Base-by-base conservation (phyloP, 129 eudicot species). In the Glebionis coronaria region DNA sequence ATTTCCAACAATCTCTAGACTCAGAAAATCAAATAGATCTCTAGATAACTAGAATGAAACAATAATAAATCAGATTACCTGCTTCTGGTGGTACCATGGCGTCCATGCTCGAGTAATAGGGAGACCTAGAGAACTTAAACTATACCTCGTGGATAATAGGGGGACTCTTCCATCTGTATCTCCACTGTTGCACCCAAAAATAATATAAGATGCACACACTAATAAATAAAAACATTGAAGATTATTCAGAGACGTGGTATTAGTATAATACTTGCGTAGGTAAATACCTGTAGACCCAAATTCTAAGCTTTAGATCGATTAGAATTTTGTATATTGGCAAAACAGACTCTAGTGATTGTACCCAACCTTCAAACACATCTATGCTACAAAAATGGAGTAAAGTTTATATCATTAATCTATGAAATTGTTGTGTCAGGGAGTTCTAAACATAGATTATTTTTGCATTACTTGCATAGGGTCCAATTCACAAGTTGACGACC, bases 131-230 rank as follows among this genome's bases (percentile, higher is more conserved):
- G 90, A 70, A 69, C 81, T 90, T 70, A 90, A 56, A 75, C 97
- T 90, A 72, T 90, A 90, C 73, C 92, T 84, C 27, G 97, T 90
- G 25, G 97, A 84, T 76, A 90, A 60, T 3, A 90, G 89, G 5
- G 97, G 95, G 38, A 90, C 92, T 79, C 95, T 84, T 62, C 97
- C 97, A 60, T 90, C 97, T 7, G 97, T 90, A 73, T 90, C 97
- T 52, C 97, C 95, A 55, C 97, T 90, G 79, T 58, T 28, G 28
- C 46, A 23, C 56, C 63, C 57, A 56, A 67, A 13, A 31, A 2
- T 49, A 16, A 49, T 49, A 49, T 49, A 21, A 14, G 14, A 13
- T 57, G 29, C 25, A 23, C 5, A 57, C 19, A 60, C 15, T 2
- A 16, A 12, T 45, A 4, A 20, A 16, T 50, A 64, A 2, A 45